Evolutionary conservation across 257 asterid genomes (phyloP).

Genomic region (Solanum ahanhuiri): DNA sequence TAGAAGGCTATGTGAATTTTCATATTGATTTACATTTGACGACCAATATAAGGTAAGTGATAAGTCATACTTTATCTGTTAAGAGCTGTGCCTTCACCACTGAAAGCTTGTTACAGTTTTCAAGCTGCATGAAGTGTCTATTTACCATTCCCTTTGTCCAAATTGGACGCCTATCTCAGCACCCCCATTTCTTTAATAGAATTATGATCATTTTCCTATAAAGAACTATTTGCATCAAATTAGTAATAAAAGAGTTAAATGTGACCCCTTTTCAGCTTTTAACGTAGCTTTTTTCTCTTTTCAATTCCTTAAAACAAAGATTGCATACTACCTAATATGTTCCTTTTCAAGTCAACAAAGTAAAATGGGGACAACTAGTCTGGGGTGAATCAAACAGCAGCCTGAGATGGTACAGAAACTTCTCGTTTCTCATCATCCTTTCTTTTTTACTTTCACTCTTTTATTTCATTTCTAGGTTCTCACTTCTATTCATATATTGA

Average conservation of each 20-base stretch:
- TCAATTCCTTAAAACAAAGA: slow-evolving; percentile 5
- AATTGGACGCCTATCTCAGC: background rate
- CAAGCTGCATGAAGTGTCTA: background rate
- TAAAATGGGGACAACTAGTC: background rate
- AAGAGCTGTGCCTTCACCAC: background rate
- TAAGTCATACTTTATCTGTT: background rate
- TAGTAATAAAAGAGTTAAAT: background rate
- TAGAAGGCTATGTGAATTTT: background rate
- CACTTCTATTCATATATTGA: background rate
- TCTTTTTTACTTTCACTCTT: background rate
- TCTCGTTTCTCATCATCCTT: background rate
- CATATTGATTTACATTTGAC: background rate
- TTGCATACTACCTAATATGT: slow-evolving; percentile 36
- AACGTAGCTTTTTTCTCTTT: background rate
- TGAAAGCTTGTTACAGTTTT: slow-evolving; percentile 1
- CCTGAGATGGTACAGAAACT: background rate
- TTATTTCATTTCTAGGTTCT: background rate
- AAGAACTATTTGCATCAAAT: background rate
- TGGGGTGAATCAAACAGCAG: background rate
- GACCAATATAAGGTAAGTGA: background rate
- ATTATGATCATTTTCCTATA: background rate
- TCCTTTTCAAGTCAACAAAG: slow-evolving; percentile 24
- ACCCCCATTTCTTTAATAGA: slow-evolving; percentile 10
- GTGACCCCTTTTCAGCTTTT: background rate
- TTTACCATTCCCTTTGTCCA: background rate